Evolutionary conservation across 257 asterid genomes (phyloP), one percentile per base, ranked within the genome.

Genomic region (Solanum clarkiae): DNA sequence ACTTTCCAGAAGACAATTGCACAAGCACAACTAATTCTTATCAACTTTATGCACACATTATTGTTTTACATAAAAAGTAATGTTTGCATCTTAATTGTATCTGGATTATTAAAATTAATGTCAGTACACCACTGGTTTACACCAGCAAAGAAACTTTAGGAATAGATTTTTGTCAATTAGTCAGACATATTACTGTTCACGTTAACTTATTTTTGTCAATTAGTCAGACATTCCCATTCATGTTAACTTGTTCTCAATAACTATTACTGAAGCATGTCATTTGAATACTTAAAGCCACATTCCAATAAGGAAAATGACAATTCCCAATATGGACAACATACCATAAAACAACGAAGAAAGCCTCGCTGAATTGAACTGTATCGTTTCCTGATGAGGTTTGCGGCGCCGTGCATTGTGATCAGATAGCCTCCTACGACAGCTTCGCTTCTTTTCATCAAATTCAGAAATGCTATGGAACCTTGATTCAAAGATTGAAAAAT

Each of bases 341-440:
- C 99, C 99, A 84, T 94, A 91, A 87, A 87, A 89, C 60, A 95
- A 87, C 14, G 94, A 85, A 36, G 95, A 83, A 71, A 92, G 89
- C 86, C 93, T 92, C 9, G 95, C 51, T 8, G 98, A 89, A 84
- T 87, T 89, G 89, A 91, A 92, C 72, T 90, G 94, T 65, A 93
- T 83, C 6, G 94, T 86, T 80, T 95, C 98, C 87, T 90, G 97
- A 80, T 89, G 94, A 29, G 98, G 98, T 89, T 94, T 96, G 86
- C 99, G 94, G 77, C 99, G 97, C 17, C 99, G 90, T 63, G 98
- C 95, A 88, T 96, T 96, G 87, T 96, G 99, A 90, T 96, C 98
- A 85, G 94, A 91, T 60, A 96, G 98, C 85, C 98, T 89, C 87
- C 95, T 92, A 55, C 99, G 89, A 87, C 99, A 96, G 90, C 99